Evolutionary conservation across 164 flowering plant species (phyloP).

Genomic region (Nymphaea colorata): DNA sequence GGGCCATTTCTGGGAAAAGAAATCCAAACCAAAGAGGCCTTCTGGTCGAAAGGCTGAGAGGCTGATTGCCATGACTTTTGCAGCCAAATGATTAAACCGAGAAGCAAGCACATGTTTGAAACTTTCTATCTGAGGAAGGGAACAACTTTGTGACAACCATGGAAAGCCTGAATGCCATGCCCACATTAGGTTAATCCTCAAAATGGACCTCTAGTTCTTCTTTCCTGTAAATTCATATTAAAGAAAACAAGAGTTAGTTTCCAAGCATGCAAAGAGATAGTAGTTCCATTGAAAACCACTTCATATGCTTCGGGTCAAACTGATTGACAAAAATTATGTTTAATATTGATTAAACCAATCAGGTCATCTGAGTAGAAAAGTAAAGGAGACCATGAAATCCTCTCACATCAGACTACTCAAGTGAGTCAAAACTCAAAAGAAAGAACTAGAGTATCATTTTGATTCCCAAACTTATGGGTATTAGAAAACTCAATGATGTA

Average conservation of each 20-base stretch:
- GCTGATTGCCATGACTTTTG: constrained; percentile 59
- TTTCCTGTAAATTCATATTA: constrained; percentile 15
- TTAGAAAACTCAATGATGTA: constrained; percentile 19
- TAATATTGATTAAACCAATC: background rate
- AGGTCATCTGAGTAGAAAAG: too few relatives aligned
- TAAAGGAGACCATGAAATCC: too few relatives aligned
- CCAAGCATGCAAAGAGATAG: background rate
- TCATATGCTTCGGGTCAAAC: background rate
- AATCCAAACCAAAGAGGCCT: constrained; percentile 63
- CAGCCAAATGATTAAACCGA: constrained; percentile 60
- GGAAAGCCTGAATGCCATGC: constrained; percentile 55
- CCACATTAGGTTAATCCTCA: constrained; percentile 75
- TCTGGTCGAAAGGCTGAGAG: constrained; percentile 64
- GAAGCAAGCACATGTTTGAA: constrained; percentile 18
- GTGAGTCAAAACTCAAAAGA: too few relatives aligned
- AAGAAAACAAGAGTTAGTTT: background rate
- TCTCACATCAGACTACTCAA: background rate
- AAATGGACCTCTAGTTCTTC: constrained; percentile 64
- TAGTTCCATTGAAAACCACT: background rate
- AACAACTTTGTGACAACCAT: constrained; percentile 71
- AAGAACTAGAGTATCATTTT: too few relatives aligned
- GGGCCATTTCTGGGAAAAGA: constrained; percentile 40
- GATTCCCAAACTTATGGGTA: constrained; percentile 39
- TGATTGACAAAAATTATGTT: background rate
- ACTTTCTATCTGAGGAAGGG: constrained; percentile 13